Base-by-base conservation (phyloP, 345 rosid species). In the Ailanthus altissimus region DNA sequence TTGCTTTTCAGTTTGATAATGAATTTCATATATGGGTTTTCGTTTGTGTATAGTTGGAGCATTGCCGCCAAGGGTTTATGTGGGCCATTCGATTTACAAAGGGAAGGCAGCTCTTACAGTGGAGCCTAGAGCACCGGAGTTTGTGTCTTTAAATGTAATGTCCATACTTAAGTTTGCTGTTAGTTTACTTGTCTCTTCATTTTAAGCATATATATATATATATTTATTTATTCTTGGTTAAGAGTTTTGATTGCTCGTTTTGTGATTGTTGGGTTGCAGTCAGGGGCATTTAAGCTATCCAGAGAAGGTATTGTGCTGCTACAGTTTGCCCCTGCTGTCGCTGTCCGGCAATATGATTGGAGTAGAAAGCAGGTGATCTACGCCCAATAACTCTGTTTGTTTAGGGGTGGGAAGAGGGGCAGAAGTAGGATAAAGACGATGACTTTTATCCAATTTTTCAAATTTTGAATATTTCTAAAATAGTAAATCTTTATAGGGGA, bases 51-150 rank as follows among this genome's bases (percentile, higher is more conserved):
- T 58, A 86, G 93, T 67, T 43, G 90, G 84, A 82, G 91, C 84
- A 15, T 77, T 76, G 75, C 84, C 89, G 23, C 61, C 93, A 38
- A 83, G 84, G 85, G 84, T 87, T 76, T 94, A 79, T 46, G 97
- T 92, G 76, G 90, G 96, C 1, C 92, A 95, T 82, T 90, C 96
- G 21, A 90, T 95, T 69, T 95, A 93, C 85, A 96, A 93, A 87
- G 99, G 99, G 77, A 96, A 93, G 85, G 97, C 97, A 61, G 99
- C 93, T 56, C 90, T 96, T 67, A 88, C 94, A 0, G 86, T 93
- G 60, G 94, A 90, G 78, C 99, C 98, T 21, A 84, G 78, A 80
- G 89, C 92, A 10, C 99, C 97, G 1, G 96, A 95, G 82, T 95
- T 92, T 77, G 84, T 86, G 57, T 75, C 90, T 28, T 84, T 95